Evolutionary conservation across 2,329 filamentous ascomycete species (phyloP), one percentile per base, ranked within the genome.

Genomic region (Aspergillus aculeatinus): DNA sequence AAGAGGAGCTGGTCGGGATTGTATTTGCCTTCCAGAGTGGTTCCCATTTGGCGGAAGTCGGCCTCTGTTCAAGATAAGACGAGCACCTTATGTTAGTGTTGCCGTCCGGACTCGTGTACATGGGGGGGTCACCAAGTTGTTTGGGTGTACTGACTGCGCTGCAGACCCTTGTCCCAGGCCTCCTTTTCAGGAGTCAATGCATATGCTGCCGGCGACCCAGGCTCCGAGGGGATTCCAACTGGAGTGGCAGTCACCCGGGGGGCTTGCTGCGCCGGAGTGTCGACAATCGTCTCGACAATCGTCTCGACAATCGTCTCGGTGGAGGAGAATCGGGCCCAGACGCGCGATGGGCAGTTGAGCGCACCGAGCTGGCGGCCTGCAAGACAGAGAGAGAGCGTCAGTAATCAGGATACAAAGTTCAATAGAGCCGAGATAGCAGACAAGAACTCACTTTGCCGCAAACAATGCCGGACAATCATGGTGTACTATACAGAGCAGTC

Each of bases 1-100:
- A 79, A 81, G 57, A 96, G 64, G 50, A 77, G 51, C 49, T 65
- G 59, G 61, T 77, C 72, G 19, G 76, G 75, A 39, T 69, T 61
- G 59, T 77, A 75, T 25, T 55, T 57, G 50, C 65, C 58, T 57
- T 61, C 57, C 27, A 76, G 54, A 6, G 54, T 53, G 21, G 70
- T 72, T 33, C 76, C 76, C 54, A 76, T 69, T 14, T 60, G 62
- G 53, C 72, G 68, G 58, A 75, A 75, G 62, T 68, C 64, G 51
- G 64, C 48, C 58, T 64, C 76, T 78, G 47, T 14, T 21, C 27
- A 52, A n/a, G 16, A 49, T 44, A 44, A 19, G n/a, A 29, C 14
- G 39, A 47, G 14, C 12, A 5, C 16, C 51, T 25, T 51, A 10
- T 29, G 51, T 53, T 25, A 27, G 9, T 47, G 25, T n/a, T 54